A percentile compares a stretch with the other conserved stretches of the same genome.
Conservation (phyloP, 2,329 filamentous ascomycete species). For the Aspergillus piperis region DNA sequence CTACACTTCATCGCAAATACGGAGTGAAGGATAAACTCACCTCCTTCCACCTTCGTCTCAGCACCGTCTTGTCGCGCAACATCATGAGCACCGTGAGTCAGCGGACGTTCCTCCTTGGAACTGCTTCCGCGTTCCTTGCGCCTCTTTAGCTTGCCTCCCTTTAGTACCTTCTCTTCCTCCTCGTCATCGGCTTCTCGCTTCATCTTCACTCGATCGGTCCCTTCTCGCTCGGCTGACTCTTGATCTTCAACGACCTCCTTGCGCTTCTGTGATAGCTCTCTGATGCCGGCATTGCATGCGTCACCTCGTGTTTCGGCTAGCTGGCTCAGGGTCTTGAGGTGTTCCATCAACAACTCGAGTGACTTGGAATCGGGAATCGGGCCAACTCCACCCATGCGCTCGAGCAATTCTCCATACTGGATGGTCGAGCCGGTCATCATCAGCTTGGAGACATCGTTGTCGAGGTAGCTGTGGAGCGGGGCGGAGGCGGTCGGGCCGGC, state of each 20-base stretch:
- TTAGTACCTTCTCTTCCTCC: slow-evolving; percentile 51
- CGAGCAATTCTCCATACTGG: slow-evolving; percentile 61
- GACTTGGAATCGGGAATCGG: slow-evolving; percentile 51
- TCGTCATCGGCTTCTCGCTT: slow-evolving; percentile 50
- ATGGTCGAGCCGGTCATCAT: slow-evolving; percentile 48
- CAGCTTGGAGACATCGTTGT: slow-evolving; percentile 53
- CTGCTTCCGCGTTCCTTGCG: slow-evolving; percentile 67
- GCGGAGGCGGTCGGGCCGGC: slow-evolving; percentile 43
- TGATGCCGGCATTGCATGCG: slow-evolving; percentile 60
- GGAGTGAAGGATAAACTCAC: slow-evolving; percentile 28
- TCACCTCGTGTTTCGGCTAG: slow-evolving; percentile 59
- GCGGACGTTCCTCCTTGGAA: slow-evolving; percentile 61
- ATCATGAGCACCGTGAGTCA: slow-evolving; percentile 64
- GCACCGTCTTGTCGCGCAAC: slow-evolving; percentile 65
- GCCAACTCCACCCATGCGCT: slow-evolving; percentile 53
- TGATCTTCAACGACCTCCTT: slow-evolving; percentile 59
- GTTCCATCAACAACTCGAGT: slow-evolving; percentile 53
- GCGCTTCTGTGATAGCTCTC: slow-evolving; percentile 59
- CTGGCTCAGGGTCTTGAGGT: slow-evolving; percentile 59
- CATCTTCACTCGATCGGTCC: slow-evolving; percentile 49
- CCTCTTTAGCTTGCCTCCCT: slow-evolving; percentile 71
- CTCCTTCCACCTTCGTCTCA: slow-evolving; percentile 59
- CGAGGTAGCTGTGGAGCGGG: slow-evolving; percentile 55
- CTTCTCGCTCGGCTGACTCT: slow-evolving; percentile 42
- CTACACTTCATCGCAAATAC: background rate